Evolutionary conservation across 768 basidiomycete genomes (phyloP), one percentile per base, ranked within the genome.

Genomic region (Dioszegia hungarica): DNA sequence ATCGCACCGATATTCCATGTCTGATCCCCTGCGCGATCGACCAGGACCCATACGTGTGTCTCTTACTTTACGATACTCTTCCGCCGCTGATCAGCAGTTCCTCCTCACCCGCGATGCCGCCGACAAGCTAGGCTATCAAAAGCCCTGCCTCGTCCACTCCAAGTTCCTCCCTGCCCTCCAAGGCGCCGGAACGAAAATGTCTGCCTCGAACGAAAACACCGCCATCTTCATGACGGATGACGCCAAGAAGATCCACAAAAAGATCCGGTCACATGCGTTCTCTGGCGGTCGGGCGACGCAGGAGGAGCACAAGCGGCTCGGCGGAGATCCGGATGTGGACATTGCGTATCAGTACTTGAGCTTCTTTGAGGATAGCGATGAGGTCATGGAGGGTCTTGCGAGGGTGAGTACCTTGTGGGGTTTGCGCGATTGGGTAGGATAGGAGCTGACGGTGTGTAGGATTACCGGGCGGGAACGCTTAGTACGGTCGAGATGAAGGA

Each of bases 111-210:
- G 95, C 40, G 95, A 99, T 76, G 88, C 91, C 41, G 94, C 95
- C 2, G 83, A 83, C 63, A 90, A 90, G 72, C 84, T 99, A 68
- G 94, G 90, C 77, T 95, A 94, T 79, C 90, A 87, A 39, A 99
- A 99, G 76, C 95, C 95, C 1, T 79, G 88, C 1, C 83, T 97
- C 24, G 79, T 99, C 46, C 92, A 98, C 77, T 83, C 93, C 44
- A 94, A 94, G 72, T 99, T 99, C 82, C 94, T 99, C 80, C 95
- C 95, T 11, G 93, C 95, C 4, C 82, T 99, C 10, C 94, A 97
- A 77, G 95, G 95, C 39, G 89, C 95, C 2, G 91, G 95, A 77
- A 94, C 91, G 33, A 99, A 99, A 79, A 99, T 99, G 95, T 95
- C 92, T 75, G 95, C 95, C 4, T 92, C 89, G 47, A 87, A 94